Evolutionary conservation across 2,329 filamentous ascomycete species (phyloP).

Genomic region (Ceratocystis lukuohia): DNA sequence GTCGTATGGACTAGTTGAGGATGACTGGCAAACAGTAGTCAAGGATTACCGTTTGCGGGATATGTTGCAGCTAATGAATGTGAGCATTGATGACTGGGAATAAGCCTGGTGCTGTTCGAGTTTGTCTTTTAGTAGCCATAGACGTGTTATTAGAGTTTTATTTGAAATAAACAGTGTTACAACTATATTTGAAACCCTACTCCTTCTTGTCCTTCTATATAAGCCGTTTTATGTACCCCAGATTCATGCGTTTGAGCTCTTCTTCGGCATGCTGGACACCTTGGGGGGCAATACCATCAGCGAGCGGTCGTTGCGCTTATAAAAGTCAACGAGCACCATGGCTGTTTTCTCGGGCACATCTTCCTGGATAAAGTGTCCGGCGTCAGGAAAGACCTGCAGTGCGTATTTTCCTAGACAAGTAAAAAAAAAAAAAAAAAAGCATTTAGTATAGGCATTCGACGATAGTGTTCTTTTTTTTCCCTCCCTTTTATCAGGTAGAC

Average conservation of each 20-base stretch:
- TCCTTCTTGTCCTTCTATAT: background rate
- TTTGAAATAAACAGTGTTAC: background rate
- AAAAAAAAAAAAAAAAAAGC: background rate
- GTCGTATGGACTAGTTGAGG: conserved; percentile 46
- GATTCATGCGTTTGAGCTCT: conserved; percentile 30
- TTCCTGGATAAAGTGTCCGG: conserved; percentile 94
- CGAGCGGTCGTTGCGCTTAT: conserved; percentile 76
- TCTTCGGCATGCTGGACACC: conserved; percentile 58
- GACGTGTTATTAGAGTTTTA: background rate
- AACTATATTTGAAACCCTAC: background rate
- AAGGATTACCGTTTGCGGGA: conserved; percentile 51
- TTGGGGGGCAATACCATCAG: conserved; percentile 81
- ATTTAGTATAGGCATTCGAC: background rate
- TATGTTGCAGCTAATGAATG: conserved; percentile 41
- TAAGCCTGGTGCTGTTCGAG: background rate
- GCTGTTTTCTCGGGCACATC: conserved; percentile 87
- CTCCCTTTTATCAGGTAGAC: background rate
- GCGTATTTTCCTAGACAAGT: conserved; percentile 65
- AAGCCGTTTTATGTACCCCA: background rate
- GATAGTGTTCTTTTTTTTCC: background rate
- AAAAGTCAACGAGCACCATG: conserved; percentile 74
- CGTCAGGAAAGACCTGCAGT: conserved; percentile 83
- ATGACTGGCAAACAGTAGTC: conserved; percentile 51
- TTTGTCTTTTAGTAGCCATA: background rate
- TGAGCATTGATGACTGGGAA: conserved; percentile 15